These are phyloP conservation scores for Hemisphaericaspora xylanilytica DNA, from an alignment of 1,139 yeast species.

Conservation along the genomic window DNA sequence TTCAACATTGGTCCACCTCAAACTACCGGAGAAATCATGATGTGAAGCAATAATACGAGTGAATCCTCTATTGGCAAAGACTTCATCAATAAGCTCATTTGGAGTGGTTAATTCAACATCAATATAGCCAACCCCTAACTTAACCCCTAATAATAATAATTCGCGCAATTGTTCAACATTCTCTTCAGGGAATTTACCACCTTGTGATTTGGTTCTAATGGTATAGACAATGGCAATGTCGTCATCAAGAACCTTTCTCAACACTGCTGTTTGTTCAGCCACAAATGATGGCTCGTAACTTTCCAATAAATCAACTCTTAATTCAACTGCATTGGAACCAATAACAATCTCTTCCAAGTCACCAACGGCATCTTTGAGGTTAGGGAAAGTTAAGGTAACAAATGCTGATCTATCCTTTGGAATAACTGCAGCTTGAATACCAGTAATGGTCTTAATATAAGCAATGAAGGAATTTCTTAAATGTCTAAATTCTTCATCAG, in stretches of 20 bases:
- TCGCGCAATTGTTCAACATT: conserved; percentile 52
- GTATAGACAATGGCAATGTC: conserved; percentile 77
- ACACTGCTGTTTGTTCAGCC: conserved; percentile 67
- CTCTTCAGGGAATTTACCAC: conserved; percentile 65
- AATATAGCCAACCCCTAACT: conserved; percentile 58
- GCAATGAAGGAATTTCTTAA: conserved; percentile 59
- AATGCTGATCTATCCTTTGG: conserved; percentile 65
- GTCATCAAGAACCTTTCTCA: conserved; percentile 55
- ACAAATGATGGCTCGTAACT: conserved; percentile 53
- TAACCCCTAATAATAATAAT: conserved; percentile 62
- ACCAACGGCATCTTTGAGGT: conserved; percentile 39
- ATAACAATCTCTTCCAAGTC: conserved; percentile 49
- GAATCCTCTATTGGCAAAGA: conserved; percentile 44
- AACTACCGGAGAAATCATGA: conserved; percentile 64
- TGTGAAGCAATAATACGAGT: conserved; percentile 81
- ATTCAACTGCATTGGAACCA: conserved; percentile 81
- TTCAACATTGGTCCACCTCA: conserved; percentile 64
- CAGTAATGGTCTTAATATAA: conserved; percentile 64
- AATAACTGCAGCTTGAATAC: conserved; percentile 40
- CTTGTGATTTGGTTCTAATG: conserved; percentile 73
- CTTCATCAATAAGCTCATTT: conserved; percentile 26
- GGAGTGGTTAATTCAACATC: conserved; percentile 53
- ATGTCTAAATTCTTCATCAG: conserved; percentile 51
- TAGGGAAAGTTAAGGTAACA: conserved; percentile 66
- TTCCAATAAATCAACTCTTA: conserved; percentile 71